phyloP scores from a whole-genome alignment of 495 filamentous ascomycete species.

The Achaetomiella virescens region DNA sequence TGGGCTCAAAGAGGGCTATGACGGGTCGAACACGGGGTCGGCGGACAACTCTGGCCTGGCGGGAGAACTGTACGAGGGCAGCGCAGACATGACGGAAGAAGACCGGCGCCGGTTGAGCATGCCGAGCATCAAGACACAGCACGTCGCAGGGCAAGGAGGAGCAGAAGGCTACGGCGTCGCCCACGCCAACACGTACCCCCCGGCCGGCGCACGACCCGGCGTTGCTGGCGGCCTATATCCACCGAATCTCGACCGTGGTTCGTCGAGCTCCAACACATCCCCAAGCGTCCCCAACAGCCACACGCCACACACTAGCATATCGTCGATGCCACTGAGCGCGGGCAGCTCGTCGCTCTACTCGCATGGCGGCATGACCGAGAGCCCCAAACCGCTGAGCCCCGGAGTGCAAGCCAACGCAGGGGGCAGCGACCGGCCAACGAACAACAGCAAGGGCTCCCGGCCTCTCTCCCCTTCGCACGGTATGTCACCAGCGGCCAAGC shows the following conservation, averaged over 20 bases:
- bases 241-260: conserved; percentile 47
- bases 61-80: conserved; percentile 65
- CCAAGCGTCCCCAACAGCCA: conserved; percentile 36
- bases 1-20: conserved; percentile 69
- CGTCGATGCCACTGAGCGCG: conserved; percentile 43
- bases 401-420: conserved; percentile 55
- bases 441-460: conserved; percentile 26
- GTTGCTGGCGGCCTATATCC: conserved; percentile 53
- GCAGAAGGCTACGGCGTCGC: conserved; percentile 30
- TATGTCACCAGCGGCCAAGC: conserved; percentile 28
- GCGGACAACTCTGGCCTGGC: conserved; percentile 72
- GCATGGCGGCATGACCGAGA: conserved; percentile 71
- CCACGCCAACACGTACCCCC: conserved; percentile 72
- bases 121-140: conserved; percentile 68
- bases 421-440: conserved; percentile 39
- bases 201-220: conserved; percentile 45
- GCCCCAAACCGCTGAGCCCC: conserved; percentile 80
- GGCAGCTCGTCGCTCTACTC: conserved; percentile 57
- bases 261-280: conserved; percentile 51
- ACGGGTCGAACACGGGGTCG: conserved; percentile 45
- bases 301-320: conserved; percentile 43
- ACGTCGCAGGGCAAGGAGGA: conserved; percentile 47
- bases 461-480: conserved; percentile 37
- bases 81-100: conserved; percentile 42
- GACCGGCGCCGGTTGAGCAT: conserved; percentile 52